Evolutionary conservation across 169 alveolate species (phyloP).

Genomic region (Eimeria necatrix): DNA sequence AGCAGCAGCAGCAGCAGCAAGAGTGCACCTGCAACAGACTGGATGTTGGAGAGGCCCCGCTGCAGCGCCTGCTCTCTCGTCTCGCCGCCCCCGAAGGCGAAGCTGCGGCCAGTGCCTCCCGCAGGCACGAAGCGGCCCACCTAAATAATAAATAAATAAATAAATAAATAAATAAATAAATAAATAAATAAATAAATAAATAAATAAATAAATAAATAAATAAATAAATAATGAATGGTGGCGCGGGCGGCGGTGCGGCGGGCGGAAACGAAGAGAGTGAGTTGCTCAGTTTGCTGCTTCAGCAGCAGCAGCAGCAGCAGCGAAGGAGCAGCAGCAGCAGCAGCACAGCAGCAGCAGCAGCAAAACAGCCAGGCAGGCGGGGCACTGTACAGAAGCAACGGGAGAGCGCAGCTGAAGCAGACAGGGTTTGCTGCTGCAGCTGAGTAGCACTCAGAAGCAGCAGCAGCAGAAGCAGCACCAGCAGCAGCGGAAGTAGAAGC

Average conservation of each 20-base stretch:
- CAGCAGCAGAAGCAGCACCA: neutral
- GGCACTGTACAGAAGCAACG: neutral
- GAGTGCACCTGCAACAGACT: conserved; percentile 84
- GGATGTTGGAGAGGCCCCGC: conserved; percentile 59
- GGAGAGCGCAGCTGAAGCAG: neutral
- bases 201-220: neutral
- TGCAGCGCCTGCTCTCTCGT: conserved; percentile 63
- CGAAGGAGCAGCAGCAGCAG: neutral
- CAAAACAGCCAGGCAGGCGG: neutral
- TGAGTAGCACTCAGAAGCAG: conserved; percentile 8
- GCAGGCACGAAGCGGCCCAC: conserved; percentile 68
- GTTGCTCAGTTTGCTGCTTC: no score
- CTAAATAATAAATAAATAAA: neutral
- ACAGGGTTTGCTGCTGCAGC: neutral
- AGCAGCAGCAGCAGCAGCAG: neutral
- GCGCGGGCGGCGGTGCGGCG: no score
- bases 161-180: neutral
- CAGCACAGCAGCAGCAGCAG: neutral
- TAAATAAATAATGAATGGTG: neutral
- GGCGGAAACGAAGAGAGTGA: neutral
- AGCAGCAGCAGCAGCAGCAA: conserved; percentile 49
- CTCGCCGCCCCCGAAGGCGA: conserved; percentile 51
- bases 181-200: neutral
- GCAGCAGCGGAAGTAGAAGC: neutral
- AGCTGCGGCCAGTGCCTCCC: conserved; percentile 58